These are phyloP conservation scores for Nigrograna mackinnonii DNA, from an alignment of 2,329 filamentous ascomycete species.

Conservation along the genomic window DNA sequence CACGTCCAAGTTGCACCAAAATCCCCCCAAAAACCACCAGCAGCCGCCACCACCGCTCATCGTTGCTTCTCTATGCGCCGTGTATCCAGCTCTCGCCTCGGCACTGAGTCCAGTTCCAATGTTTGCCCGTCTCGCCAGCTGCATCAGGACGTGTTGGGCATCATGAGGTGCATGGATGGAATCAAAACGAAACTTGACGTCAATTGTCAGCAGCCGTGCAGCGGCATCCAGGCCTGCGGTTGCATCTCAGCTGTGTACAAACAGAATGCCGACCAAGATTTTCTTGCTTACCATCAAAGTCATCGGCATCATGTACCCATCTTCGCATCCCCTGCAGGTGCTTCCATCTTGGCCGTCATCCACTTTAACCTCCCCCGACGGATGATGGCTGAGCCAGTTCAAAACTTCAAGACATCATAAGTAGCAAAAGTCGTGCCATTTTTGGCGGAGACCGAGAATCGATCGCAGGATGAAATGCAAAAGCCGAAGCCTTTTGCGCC, in stretches of 20 bases:
- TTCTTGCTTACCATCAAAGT: not conserved
- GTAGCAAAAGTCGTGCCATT: no score
- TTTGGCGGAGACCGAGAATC: not conserved
- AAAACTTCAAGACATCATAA: no score
- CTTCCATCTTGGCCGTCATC: not conserved
- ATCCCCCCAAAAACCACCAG: conserved; percentile 18
- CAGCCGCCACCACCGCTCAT: conserved; percentile 14
- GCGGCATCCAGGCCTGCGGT: not conserved
- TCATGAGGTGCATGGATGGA: no score
- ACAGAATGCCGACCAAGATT: not conserved
- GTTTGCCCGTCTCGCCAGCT: no score
- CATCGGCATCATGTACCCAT: not conserved
- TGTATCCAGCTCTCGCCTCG: not conserved
- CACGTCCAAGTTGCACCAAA: conserved; percentile 22
- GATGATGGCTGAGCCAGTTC: no score
- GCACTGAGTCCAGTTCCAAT: not conserved
- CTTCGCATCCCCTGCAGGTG: not conserved
- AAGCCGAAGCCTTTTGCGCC: no score
- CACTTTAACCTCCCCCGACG: no score
- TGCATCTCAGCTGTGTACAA: no score
- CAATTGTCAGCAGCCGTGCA: not conserved
- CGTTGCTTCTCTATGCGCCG: not conserved
- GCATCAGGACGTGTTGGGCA: no score
- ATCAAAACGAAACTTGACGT: conserved; percentile 5
- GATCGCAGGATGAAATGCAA: not conserved